phyloP scores from a whole-genome alignment of 495 filamentous ascomycete species.

The Pseudotulostoma volvatum region DNA sequence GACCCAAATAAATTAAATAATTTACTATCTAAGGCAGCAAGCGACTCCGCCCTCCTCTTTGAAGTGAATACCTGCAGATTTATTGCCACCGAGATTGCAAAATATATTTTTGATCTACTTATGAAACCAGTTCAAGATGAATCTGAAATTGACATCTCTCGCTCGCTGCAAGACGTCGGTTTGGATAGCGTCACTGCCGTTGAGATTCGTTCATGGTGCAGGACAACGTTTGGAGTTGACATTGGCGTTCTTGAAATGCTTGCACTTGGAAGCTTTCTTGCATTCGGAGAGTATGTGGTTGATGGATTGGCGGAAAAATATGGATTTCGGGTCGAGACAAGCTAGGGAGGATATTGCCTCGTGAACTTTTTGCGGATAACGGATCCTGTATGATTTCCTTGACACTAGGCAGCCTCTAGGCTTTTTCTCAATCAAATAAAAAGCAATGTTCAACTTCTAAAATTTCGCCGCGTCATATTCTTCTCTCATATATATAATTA shows the following conservation, averaged over 20 bases:
- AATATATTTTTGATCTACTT: conserved; percentile 17
- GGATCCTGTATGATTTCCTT: too few species aligned
- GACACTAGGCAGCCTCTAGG: too few species aligned
- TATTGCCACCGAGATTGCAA: conserved; percentile 16
- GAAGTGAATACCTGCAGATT: conserved; percentile 9
- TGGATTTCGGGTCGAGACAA: too few species aligned
- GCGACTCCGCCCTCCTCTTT: conserved; percentile 5
- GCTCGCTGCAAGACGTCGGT: conserved; percentile 15
- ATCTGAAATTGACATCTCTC: conserved; percentile 4
- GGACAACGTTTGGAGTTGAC: conserved; percentile 10
- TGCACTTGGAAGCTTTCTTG: conserved; percentile 11
- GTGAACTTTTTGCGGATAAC: too few species aligned
- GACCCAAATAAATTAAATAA: conserved; percentile 7
- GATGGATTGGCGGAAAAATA: too few species aligned
- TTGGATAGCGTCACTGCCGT: conserved; percentile 25
- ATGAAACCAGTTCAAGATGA: conserved; percentile 15
- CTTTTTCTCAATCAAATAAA: too few species aligned
- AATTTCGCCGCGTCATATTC: too few species aligned
- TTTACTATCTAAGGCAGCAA: conserved; percentile 9
- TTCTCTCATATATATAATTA: too few species aligned
- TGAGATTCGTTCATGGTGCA: conserved; percentile 19
- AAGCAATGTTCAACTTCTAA: too few species aligned
- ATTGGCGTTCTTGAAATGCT: conserved; percentile 25
- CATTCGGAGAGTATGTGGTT: conserved; percentile 17
- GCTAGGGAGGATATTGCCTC: too few species aligned